phyloP scores from a whole-genome alignment of 148 eudicot genomes.

The Euryodendron excelsum region DNA sequence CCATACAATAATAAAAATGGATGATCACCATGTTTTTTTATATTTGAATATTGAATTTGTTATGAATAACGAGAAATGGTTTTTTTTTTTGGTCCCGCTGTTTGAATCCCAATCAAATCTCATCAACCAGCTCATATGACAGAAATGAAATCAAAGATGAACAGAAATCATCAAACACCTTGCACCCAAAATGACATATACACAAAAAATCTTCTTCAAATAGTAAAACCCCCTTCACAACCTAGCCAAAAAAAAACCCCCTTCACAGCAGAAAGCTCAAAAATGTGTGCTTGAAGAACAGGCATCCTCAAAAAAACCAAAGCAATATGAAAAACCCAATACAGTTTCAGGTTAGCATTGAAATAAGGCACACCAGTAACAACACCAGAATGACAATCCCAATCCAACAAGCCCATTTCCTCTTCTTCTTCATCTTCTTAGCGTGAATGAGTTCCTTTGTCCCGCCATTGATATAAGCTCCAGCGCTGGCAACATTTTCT shows the following conservation, averaged over 20 bases:
- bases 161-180: slow-evolving; percentile 10
- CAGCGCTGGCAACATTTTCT: not conserved
- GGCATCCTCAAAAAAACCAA: not conserved
- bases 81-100: too few species aligned
- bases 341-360: not conserved
- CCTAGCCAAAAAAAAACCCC: not conserved
- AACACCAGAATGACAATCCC: slow-evolving; percentile 3
- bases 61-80: too few species aligned
- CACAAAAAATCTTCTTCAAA: not conserved
- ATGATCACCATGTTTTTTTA: too few species aligned
- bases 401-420: slow-evolving; percentile 7
- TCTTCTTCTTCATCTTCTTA: slow-evolving; percentile 17
- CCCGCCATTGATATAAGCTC: slow-evolving; percentile 2
- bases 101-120: not conserved
- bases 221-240: not conserved
- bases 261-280: not conserved
- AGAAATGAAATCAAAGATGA: slow-evolving; percentile 1
- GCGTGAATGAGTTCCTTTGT: slow-evolving; percentile 11
- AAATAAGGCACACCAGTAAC: slow-evolving; percentile 4
- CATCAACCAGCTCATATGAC: not conserved
- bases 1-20: too few species aligned
- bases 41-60: too few species aligned
- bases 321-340: not conserved
- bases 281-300: slow-evolving; percentile 1
- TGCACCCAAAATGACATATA: not conserved